Base-by-base conservation (phyloP, 495 filamentous ascomycete species). In the Neurospora sp. region DNA sequence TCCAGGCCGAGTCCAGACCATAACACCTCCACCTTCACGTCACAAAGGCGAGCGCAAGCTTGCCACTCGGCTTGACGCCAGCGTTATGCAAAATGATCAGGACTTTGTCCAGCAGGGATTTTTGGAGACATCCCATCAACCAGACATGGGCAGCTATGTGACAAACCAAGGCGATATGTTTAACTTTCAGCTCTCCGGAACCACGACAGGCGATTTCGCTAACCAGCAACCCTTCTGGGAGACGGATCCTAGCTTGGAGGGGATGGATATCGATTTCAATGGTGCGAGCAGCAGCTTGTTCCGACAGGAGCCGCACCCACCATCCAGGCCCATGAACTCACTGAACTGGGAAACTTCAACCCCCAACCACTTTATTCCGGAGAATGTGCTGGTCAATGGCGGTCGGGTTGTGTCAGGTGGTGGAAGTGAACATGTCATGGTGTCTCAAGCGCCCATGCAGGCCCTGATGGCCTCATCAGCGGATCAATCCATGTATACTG, bases 151-250 rank as follows among this genome's bases (percentile, higher is more conserved):
- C 18, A 74, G 69, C 72, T 85, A 80, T 70, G 80, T 81, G 42
- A 78, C 79, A 27, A 76, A 79, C 11, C 81, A 81, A 41, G 78
- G 76, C 46, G 84, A 85, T 70, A 79, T 86, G 78, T 93, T 94
- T 76, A 87, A 89, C 38, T 90, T 93, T 75, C 88, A 88, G 12
- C 86, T 91, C 73, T 88, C 92, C 3, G 91, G 92, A 39, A 89
- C 93, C 1, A 88, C 91, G 44, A 86, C 89, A 7, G 92, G 90
- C 27, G 89, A 91, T 10, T 91, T 91, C 72, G 86, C 86, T 8
- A 89, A 90, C 74, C 86, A 90, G 48, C 88, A 89, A 71, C 79
- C 90, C 37, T 94, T 94, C 78, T 96, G 92, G 92, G 93, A 94
- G 74, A 84, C 91, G 16, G 86, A 89, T 69, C 76, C 84, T 2